Conservation (phyloP, 768 basidiomycete species). For the Tricholoma bakamatsutake region DNA sequence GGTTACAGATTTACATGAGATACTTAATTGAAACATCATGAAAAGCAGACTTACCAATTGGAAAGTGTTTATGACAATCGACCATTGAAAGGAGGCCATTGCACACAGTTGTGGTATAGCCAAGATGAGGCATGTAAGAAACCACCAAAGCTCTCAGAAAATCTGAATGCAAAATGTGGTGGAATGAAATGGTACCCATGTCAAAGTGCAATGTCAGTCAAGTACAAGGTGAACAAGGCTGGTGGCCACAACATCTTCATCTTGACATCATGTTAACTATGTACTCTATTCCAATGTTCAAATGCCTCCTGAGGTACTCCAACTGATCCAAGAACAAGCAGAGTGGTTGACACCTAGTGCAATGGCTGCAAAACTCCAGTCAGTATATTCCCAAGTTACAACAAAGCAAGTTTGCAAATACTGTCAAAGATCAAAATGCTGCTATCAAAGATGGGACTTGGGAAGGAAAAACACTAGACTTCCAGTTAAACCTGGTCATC, state of each 20-base stretch:
- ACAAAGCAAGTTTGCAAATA: too few species aligned
- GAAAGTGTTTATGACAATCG: slow-evolving; percentile 18
- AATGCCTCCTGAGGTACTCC: background rate
- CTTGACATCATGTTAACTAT: slow-evolving; percentile 4
- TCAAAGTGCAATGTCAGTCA: slow-evolving; percentile 5
- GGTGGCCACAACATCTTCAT: background rate
- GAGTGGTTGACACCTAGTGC: slow-evolving; percentile 16
- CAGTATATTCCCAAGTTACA: slow-evolving; percentile 22
- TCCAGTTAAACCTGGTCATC: too few species aligned
- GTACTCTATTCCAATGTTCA: slow-evolving; percentile 5
- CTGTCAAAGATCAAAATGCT: too few species aligned
- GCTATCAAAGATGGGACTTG: too few species aligned
- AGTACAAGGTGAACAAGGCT: background rate
- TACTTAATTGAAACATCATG: background rate
- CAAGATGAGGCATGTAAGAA: slow-evolving; percentile 14
- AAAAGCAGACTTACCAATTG: slow-evolving; percentile 5
- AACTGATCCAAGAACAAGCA: slow-evolving; percentile 12
- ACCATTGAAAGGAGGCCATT: too few species aligned
- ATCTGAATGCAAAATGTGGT: slow-evolving; percentile 15
- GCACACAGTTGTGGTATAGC: too few species aligned
- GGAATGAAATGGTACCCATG: slow-evolving; percentile 8
- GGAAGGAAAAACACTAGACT: too few species aligned
- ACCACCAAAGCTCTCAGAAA: slow-evolving; percentile 12
- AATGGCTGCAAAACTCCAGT: slow-evolving; percentile 26
- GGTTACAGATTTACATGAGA: slow-evolving; percentile 22